Conservation (phyloP, 2,329 filamentous ascomycete genomes). For the Trichoderma aggressivum region DNA sequence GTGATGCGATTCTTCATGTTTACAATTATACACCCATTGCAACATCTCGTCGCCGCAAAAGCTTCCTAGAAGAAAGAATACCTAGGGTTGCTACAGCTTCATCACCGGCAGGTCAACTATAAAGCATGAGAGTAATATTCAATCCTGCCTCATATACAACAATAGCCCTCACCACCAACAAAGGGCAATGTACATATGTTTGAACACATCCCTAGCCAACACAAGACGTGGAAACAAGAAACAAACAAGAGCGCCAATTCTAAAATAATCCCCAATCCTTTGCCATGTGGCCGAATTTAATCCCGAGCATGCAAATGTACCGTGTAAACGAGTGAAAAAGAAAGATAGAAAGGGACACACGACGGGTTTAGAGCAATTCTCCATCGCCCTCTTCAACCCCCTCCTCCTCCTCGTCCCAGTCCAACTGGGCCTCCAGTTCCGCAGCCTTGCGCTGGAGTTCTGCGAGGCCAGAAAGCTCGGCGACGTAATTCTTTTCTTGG, state of each 20-base stretch:
- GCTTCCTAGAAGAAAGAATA: too few relatives aligned
- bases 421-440: slow-evolving; percentile 49
- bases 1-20: neutral
- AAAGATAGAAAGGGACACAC: too few relatives aligned
- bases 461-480: slow-evolving; percentile 69
- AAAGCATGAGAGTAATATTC: neutral
- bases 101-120: neutral
- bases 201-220: neutral
- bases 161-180: neutral
- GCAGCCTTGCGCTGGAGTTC: slow-evolving; percentile 65
- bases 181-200: neutral
- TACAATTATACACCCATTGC: neutral
- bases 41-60: neutral
- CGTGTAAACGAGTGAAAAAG: neutral
- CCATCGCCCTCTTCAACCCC: slow-evolving; percentile 51
- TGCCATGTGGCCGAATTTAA: neutral
- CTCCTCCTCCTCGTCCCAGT: slow-evolving; percentile 58
- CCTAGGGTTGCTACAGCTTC: neutral
- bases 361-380: slow-evolving; percentile 41
- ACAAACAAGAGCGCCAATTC: neutral
- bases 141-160: neutral
- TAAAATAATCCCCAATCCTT: neutral
- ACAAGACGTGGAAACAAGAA: neutral
- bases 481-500: slow-evolving; percentile 72
- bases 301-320: neutral